phyloP scores from a whole-genome alignment of 2,329 filamentous ascomycete genomes.

The Fusarium gaditjirri region DNA sequence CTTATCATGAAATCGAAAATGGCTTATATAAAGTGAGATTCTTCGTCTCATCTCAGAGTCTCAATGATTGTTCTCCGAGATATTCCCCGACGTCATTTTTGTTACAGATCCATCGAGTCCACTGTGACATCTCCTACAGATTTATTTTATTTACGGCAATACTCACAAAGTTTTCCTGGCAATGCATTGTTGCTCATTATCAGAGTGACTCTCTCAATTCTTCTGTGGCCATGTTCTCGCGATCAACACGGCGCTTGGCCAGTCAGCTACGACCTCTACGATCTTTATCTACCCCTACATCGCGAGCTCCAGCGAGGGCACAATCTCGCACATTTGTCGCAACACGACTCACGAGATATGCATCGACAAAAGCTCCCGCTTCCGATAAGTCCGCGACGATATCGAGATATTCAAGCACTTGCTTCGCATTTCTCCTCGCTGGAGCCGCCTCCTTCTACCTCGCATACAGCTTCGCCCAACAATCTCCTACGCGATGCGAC shows the following conservation, averaged over 20 bases:
- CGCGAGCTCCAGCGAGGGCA: slow-evolving; percentile 11
- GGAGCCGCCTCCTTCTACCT: slow-evolving; percentile 33
- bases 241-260: slow-evolving; percentile 24
- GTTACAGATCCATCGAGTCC: slow-evolving; percentile 8
- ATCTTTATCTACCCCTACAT: slow-evolving; percentile 4
- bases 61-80: slow-evolving; percentile 14
- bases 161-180: slow-evolving; percentile 1
- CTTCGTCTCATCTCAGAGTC: neutral
- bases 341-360: neutral
- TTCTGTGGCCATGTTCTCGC: slow-evolving; percentile 28
- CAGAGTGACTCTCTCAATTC: neutral
- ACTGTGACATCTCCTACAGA: slow-evolving; percentile 17
- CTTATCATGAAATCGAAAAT: neutral
- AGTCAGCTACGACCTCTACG: slow-evolving; percentile 19
- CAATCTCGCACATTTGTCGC: slow-evolving; percentile 25
- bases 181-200: slow-evolving; percentile 18
- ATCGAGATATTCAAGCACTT: slow-evolving; percentile 4
- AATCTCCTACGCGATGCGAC: slow-evolving; percentile 37
- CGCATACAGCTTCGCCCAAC: slow-evolving; percentile 32
- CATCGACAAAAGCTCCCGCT: neutral
- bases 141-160: slow-evolving; percentile 1
- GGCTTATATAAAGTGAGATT: slow-evolving; percentile 17
- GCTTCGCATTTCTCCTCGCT: slow-evolving; percentile 19
- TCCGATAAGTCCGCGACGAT: neutral
- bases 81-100: slow-evolving; percentile 33